Base-by-base conservation (phyloP, 805 yeast genomes). In the Candida takata region DNA sequence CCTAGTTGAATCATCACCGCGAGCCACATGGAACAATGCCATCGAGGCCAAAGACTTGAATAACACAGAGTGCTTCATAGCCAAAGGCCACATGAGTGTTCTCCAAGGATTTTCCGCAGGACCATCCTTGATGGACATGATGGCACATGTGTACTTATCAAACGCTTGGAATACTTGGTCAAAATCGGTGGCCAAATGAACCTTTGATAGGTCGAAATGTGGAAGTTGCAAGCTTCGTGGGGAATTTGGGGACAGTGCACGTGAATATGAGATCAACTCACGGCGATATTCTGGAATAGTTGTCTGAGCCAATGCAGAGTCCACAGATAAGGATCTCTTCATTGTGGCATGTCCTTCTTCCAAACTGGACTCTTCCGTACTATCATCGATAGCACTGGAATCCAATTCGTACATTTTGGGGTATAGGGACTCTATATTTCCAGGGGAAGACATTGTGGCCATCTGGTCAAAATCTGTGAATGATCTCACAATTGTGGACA, bases 91-190 rank as follows among this genome's bases (percentile, higher is more conserved):
- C 32, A 78, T 57, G 27, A 70, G 47, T 8, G 68, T 64, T 34
- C 80, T 56, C 86, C 86, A 79, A 6, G 85, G 86, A 47, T 79
- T 79, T 42, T 77, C 84, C 3, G 69, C 56, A 0, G 74, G 74
- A 0, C 83, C 84, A 43, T 76, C 72, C 44, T 74, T 77, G 37
- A 79, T 74, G 6, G 82, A 73, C 72, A 79, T 66, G 35, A 79
- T 68, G 3, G 65, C 67, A 39, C 72, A 68, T 1, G 75, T 70
- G 43, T 66, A 62, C 29, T 63, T 56, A 38, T 68, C 71, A 43
- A 67, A 71, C 5, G 69, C 51, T 8, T 49, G 45, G 29, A 49
- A 54, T 12, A 57, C 55, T 24, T 35, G 37, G 6, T 50, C 48
- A 29, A 47, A 46, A 13, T 44, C 46, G 1, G 33, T 18, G 23